Conservation (phyloP, 2,329 filamentous ascomycete species). For the Penicillium corylophilum region DNA sequence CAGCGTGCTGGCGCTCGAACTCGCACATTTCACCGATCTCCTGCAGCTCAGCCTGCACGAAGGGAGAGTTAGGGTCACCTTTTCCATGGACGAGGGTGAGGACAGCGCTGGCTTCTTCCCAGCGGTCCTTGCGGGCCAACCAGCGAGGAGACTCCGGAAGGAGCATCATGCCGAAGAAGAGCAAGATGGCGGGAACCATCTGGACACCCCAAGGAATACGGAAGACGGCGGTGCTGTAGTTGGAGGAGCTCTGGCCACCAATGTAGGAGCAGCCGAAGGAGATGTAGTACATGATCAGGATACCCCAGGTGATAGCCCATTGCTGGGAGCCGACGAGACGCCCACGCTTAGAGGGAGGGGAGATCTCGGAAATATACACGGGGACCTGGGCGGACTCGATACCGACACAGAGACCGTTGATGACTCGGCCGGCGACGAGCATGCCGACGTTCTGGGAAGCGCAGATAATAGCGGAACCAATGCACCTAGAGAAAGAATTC, state of each 20-base stretch:
- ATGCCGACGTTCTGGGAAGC: conserved; percentile 64
- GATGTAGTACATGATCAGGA: conserved; percentile 68
- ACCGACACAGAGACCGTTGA: conserved; percentile 71
- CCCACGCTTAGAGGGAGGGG: conserved; percentile 55
- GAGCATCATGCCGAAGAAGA: conserved; percentile 55
- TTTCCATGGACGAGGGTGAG: conserved; percentile 61
- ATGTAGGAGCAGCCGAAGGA: conserved; percentile 62
- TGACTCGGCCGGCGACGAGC: conserved; percentile 67
- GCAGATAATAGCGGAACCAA: conserved; percentile 58
- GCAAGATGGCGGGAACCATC: conserved; percentile 59
- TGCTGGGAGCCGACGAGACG: conserved; percentile 72
- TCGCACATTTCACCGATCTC: conserved; percentile 73
- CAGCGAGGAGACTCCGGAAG: conserved; percentile 62
- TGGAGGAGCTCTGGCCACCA: conserved; percentile 36
- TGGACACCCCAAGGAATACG: conserved; percentile 65
- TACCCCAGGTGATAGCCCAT: conserved; percentile 72
- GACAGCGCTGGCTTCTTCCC: conserved; percentile 53
- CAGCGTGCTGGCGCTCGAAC: conserved; percentile 67
- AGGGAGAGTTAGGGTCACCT: conserved; percentile 63
- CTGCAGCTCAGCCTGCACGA: conserved; percentile 66
- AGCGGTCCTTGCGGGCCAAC: conserved; percentile 62
- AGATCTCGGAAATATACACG: conserved; percentile 69
- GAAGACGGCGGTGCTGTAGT: conserved; percentile 54
- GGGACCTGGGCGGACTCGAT: conserved; percentile 70
- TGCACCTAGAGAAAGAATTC: conserved; percentile 34